Base-by-base conservation (phyloP, 768 basidiomycete genomes). In the Gymnopilus junonius region DNA sequence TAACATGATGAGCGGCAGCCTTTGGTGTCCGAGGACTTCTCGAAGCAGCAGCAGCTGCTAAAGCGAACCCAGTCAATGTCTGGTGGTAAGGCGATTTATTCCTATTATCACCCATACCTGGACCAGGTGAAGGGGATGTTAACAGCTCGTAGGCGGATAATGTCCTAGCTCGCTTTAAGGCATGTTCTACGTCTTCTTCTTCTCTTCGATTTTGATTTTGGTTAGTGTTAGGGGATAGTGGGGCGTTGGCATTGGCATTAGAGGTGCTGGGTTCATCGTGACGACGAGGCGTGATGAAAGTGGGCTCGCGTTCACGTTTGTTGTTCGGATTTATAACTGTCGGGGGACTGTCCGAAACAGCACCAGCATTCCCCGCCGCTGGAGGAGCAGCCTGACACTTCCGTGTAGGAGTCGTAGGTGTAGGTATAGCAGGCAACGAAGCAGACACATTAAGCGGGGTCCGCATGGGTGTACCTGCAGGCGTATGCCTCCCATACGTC, bases 401-500 rank as follows among this genome's bases (percentile, higher is more conserved):
- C 57, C 66, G 64, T 31, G 57, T 55, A 8, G 66, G 66, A 8
- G 64, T 65, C 20, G 64, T 39, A 34, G 62, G 55, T 15, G 46
- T 23, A 43, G 69, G 68, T 64, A 69, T 66, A 63, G 53, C 61
- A 62, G 68, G 67, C 17, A 68, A 57, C n/a, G 70, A 70, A 11
- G 50, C 25, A 20, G 65, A 57, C n/a, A 25, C 53, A 14, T 56
- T 59, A 27, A 58, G 58, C 27, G 64, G 61, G 64, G 10, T 34
- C 25, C 25, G 29, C 25, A 39, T 45, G 4, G 31, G 39, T 8
- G 35, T 57, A 21, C 40, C 40, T 20, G 40, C 17, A 42, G 6
- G 17, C 14, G 4, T 46, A 2, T 48, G 54, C 12, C 64, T 53
- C 8, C 63, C 67, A n/a, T 66, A 60, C 5, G 53, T 51, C 54